Evolutionary conservation across 1,284 basidiomycete genomes (phyloP).

Genomic region (Ganoderma sinense): DNA sequence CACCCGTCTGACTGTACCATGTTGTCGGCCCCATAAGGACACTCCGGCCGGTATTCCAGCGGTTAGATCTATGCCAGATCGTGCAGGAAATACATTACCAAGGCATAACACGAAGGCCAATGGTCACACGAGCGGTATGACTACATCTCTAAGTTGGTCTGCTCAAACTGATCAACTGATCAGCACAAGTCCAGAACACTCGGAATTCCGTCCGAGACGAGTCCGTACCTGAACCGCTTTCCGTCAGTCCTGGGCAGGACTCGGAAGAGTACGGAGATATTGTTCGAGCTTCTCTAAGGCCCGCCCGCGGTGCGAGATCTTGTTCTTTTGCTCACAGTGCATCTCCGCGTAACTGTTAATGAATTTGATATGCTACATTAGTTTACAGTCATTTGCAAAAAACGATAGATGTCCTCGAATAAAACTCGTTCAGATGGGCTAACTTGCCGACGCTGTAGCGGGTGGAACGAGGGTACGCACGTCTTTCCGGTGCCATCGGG

Average conservation of each 20-base stretch:
- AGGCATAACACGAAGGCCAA: background rate
- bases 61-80: background rate
- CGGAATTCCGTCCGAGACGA: background rate
- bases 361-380: background rate
- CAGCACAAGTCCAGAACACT: background rate
- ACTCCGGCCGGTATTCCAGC: background rate
- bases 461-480: constrained; percentile 51
- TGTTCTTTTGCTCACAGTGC: constrained; percentile 85
- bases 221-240: background rate
- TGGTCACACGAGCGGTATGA: background rate
- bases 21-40: too few relatives aligned
- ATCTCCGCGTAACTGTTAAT: constrained; percentile 91
- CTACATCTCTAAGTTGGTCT: background rate
- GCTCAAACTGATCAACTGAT: background rate
- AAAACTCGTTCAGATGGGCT: too few relatives aligned
- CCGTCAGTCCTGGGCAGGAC: constrained; percentile 1
- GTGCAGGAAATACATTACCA: background rate
- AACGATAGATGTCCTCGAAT: too few relatives aligned
- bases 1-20: constrained; percentile 6
- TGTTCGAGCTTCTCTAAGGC: constrained; percentile 85
- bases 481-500: constrained; percentile 79
- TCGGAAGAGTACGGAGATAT: constrained; percentile 59
- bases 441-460: too few relatives aligned
- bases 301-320: constrained; percentile 88
- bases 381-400: too few relatives aligned